Percentiles rank a stretch among this genome's conserved stretches.
Conservation (phyloP, 148 eudicot species). For the Rheum nobile region DNA sequence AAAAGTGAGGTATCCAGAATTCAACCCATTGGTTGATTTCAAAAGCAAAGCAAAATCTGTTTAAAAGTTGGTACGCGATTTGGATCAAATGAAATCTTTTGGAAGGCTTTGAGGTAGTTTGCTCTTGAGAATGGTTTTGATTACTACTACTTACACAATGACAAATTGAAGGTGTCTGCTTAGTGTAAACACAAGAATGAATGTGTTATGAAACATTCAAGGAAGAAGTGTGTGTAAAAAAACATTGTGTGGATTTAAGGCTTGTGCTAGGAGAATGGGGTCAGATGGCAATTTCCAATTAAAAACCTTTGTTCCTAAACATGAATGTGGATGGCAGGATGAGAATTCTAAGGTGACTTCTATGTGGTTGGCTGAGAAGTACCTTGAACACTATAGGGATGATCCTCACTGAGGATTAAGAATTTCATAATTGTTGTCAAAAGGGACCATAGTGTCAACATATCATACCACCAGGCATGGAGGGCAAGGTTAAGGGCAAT, state of each 20-base stretch:
- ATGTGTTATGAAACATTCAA: not conserved
- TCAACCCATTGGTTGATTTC: not conserved
- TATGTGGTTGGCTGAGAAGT: not conserved
- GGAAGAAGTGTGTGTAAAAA: not conserved
- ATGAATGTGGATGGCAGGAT: not conserved
- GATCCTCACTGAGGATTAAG: not conserved
- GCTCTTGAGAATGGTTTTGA: not conserved
- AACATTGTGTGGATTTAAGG: not conserved
- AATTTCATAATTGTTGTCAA: not conserved
- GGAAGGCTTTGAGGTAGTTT: not conserved
- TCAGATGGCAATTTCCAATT: not conserved
- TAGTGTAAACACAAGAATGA: not conserved
- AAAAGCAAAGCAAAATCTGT: too few species aligned
- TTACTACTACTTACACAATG: not conserved
- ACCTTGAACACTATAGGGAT: not conserved
- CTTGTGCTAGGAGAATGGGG: not conserved
- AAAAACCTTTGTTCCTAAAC: not conserved
- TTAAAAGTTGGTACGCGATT: too few species aligned
- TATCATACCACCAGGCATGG: not conserved
- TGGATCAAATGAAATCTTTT: not conserved
- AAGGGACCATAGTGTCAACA: not conserved
- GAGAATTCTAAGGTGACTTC: not conserved
- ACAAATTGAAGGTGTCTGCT: not conserved
- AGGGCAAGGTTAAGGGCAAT: not conserved
- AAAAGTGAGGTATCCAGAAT: too few species aligned